Evolutionary conservation across 2,329 filamentous ascomycete species (phyloP).

Genomic region (Lasiodiplodia hormozganensis): DNA sequence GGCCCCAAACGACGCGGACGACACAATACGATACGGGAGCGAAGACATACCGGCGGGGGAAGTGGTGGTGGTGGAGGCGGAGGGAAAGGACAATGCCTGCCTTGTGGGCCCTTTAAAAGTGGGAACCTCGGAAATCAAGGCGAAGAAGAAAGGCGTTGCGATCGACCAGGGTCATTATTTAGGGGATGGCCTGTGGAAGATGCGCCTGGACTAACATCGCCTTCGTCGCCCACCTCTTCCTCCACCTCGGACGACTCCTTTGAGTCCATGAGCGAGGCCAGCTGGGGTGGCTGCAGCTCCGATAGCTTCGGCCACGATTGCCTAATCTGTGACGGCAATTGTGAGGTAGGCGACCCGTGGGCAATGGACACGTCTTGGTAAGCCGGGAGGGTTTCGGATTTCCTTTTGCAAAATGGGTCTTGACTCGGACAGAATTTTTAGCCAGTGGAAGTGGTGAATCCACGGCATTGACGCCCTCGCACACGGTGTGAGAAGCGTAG

Average conservation of each 20-base stretch:
- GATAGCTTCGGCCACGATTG: slow-evolving; percentile 24
- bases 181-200: slow-evolving; percentile 90
- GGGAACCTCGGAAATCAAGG: slow-evolving; percentile 90
- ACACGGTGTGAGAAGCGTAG: slow-evolving; percentile 11
- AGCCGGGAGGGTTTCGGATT: background rate
- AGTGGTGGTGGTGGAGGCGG: slow-evolving; percentile 86
- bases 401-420: background rate
- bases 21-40: slow-evolving; percentile 51
- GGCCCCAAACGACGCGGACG: slow-evolving; percentile 49
- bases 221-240: slow-evolving; percentile 22
- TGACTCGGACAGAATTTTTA: slow-evolving; percentile 20
- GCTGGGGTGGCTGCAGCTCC: slow-evolving; percentile 23
- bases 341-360: slow-evolving; percentile 21
- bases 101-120: slow-evolving; percentile 84
- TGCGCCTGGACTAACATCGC: slow-evolving; percentile 61
- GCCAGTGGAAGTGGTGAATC: slow-evolving; percentile 1
- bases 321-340: slow-evolving; percentile 23
- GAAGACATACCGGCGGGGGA: slow-evolving; percentile 80
- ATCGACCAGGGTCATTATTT: slow-evolving; percentile 94
- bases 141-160: slow-evolving; percentile 90
- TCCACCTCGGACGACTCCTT: slow-evolving; percentile 23
- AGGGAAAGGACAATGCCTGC: slow-evolving; percentile 92
- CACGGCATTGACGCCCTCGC: slow-evolving; percentile 17
- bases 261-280: slow-evolving; percentile 22
- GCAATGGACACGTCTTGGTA: slow-evolving; percentile 24